These are phyloP conservation scores for Alternaria solani DNA, from an alignment of 2,329 filamentous ascomycete species.

Conservation along the genomic window DNA sequence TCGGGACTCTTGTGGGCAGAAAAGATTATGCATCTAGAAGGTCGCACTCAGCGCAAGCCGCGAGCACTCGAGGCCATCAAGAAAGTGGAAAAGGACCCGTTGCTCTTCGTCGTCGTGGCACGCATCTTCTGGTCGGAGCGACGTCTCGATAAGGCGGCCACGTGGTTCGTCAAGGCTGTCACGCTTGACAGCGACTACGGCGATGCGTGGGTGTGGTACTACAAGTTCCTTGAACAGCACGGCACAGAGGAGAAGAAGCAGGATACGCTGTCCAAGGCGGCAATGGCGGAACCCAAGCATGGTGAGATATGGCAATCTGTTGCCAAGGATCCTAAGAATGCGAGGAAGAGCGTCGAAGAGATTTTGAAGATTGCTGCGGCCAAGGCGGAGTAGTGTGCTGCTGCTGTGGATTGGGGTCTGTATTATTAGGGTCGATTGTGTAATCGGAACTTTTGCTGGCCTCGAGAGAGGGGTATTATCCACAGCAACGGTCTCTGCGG, in stretches of 20 bases:
- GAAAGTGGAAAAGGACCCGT: constrained; percentile 91
- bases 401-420: neutral
- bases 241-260: constrained; percentile 91
- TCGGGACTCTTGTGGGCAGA: constrained; percentile 91
- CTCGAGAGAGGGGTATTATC: no score
- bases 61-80: constrained; percentile 94
- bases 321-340: constrained; percentile 85
- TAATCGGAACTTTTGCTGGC: no score
- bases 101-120: constrained; percentile 88
- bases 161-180: constrained; percentile 97
- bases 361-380: constrained; percentile 80
- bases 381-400: constrained; percentile 54
- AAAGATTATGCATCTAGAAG: constrained; percentile 93
- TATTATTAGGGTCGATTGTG: no score
- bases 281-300: constrained; percentile 85
- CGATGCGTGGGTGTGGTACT: constrained; percentile 98
- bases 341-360: constrained; percentile 77
- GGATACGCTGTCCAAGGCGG: constrained; percentile 83
- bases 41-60: constrained; percentile 90
- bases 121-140: constrained; percentile 96
- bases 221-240: constrained; percentile 89
- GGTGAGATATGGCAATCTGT: constrained; percentile 91
- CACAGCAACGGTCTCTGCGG: no score
- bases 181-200: constrained; percentile 85
- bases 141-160: constrained; percentile 89